phyloP scores from a whole-genome alignment of 75 land plant species.

The Larix kaempferi region DNA sequence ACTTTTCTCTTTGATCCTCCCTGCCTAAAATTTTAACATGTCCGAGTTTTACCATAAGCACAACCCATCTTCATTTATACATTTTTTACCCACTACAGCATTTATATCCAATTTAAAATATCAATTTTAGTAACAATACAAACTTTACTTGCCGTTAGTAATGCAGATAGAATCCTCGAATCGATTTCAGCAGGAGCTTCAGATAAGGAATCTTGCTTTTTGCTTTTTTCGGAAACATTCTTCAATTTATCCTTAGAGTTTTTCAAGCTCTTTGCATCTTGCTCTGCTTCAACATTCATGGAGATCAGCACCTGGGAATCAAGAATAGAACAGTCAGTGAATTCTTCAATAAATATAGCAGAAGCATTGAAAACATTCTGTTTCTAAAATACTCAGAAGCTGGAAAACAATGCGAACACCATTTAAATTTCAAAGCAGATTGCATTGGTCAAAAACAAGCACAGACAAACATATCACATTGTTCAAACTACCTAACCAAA shows the following conservation, averaged over 20 bases:
- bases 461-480: too few species aligned
- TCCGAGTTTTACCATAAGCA: not conserved
- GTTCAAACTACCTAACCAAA: too few species aligned
- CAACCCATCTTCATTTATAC: not conserved
- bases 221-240: slow-evolving; percentile 12
- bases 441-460: too few species aligned
- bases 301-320: slow-evolving; percentile 53
- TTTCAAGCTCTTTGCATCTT: slow-evolving; percentile 21
- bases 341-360: not conserved
- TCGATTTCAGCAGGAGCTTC: slow-evolving; percentile 67
- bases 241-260: slow-evolving; percentile 8
- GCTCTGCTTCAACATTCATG: slow-evolving; percentile 22
- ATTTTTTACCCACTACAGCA: not conserved
- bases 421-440: too few species aligned
- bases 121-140: not conserved
- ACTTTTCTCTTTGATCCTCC: not conserved
- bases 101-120: not conserved
- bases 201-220: slow-evolving; percentile 11
- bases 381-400: too few species aligned
- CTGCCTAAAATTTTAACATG: not conserved
- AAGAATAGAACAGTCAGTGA: not conserved
- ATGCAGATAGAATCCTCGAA: slow-evolving; percentile 82
- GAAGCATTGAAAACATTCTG: too few species aligned
- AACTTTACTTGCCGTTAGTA: slow-evolving; percentile 71
- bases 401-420: too few species aligned